Base-by-base conservation (phyloP, 2,329 filamentous ascomycete genomes). In the Aspergillus neotritici region DNA sequence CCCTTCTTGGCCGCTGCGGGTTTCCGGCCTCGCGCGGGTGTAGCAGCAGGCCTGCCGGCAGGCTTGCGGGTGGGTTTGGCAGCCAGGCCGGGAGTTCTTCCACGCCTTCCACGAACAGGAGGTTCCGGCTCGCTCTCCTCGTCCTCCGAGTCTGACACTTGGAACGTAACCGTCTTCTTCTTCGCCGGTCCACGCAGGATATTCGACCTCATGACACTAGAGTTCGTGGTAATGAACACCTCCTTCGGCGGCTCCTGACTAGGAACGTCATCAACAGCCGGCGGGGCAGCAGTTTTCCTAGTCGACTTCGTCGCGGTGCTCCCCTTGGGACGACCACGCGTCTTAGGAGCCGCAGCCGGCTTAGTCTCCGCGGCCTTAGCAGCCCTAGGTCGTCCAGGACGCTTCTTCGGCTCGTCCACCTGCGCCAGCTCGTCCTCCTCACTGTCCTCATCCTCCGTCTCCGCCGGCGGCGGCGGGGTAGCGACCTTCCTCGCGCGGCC, bases 141-240 rank as follows among this genome's bases (percentile, higher is more conserved):
- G 37, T 70, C 68, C 17, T 72, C 70, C 4, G 67, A 66, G 4
- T 66, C 66, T 3, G 61, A 57, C 1, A 60, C 68, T 43, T 70
- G 60, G 48, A 74, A 74, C 3, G 70, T 73, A 16, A 75, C 72
- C 33, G 65, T 73, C 56, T 72, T 73, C 53, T 64, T 67, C 39
- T 65, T 61, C 1, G 60, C 57, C 8, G 60, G 57, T 6, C 61
- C 61, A 16, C 56, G 58, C 21, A 58, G 39, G 31, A 59, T 43
- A 37, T 60, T 65, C 32, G 63, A 60, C 9, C 58, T 53, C 48
- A 59, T 55, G 1, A 47, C 46, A 10, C 55, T 53, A 3, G 62
- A 64, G 28, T 56, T 53, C 0, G 60, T 64, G 9, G 57, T 52
- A 29, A 63, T 56, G 13, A 52, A 44, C 3, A 64, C 52, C 6